phyloP scores from a whole-genome alignment of 805 yeast genomes.

The Candida verbasci region DNA sequence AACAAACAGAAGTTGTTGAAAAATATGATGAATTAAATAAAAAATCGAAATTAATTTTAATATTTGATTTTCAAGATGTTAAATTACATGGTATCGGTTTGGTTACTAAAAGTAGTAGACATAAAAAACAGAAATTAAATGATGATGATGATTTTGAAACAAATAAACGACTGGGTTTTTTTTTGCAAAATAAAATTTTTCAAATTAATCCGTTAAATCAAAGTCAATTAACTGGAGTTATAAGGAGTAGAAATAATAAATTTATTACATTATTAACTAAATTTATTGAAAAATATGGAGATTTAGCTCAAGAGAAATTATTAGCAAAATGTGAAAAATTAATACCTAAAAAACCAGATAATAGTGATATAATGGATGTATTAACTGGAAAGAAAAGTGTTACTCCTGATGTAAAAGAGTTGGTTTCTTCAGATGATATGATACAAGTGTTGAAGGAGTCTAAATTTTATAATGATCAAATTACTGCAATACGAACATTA shows the following conservation, averaged over 20 bases:
- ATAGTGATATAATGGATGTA: conserved; percentile 47
- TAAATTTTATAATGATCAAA: conserved; percentile 59
- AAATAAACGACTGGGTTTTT: conserved; percentile 16
- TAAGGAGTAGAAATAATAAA: conserved; percentile 50
- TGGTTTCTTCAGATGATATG: conserved; percentile 34
- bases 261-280: conserved; percentile 28
- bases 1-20: conserved; percentile 22
- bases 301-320: conserved; percentile 39
- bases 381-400: conserved; percentile 10
- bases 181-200: conserved; percentile 36
- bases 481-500: conserved; percentile 47
- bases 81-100: conserved; percentile 45
- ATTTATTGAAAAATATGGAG: conserved; percentile 11
- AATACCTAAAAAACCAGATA: conserved; percentile 48
- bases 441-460: conserved; percentile 43
- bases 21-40: conserved; percentile 51
- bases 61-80: conserved; percentile 78
- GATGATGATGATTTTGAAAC: conserved; percentile 9
- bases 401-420: conserved; percentile 7
- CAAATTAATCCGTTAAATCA: conserved; percentile 48
- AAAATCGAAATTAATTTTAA: conserved; percentile 34
- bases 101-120: conserved; percentile 16
- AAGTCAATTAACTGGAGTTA: conserved; percentile 56
- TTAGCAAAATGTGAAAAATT: conserved; percentile 25
- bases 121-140: conserved; percentile 7